phyloP scores from a whole-genome alignment of 179 eudicot genomes.

The Nepenthes alata region DNA sequence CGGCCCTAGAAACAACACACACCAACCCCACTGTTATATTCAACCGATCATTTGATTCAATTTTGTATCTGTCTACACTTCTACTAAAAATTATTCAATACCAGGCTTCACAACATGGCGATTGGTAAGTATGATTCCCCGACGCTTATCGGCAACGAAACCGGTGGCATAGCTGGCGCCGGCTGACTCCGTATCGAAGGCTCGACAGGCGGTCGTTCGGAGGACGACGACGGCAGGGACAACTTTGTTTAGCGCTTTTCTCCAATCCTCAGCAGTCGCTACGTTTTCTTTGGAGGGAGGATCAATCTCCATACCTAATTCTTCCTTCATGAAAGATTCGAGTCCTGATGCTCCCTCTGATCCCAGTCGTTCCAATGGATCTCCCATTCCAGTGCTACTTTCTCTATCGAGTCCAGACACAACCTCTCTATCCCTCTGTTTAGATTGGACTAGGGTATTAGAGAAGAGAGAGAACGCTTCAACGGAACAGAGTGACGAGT shows the following conservation, averaged over 20 bases:
- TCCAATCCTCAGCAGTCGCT: slow-evolving; percentile 82
- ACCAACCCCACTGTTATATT: not conserved
- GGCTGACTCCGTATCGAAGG: slow-evolving; percentile 84
- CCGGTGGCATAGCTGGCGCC: slow-evolving; percentile 90
- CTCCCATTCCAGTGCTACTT: slow-evolving; percentile 15
- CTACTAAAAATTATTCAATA: slow-evolving; percentile 4
- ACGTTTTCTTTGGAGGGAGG: slow-evolving; percentile 44
- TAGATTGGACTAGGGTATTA: no score
- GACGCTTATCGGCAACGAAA: slow-evolving; percentile 73
- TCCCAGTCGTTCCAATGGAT: slow-evolving; percentile 42
- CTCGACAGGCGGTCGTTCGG: slow-evolving; percentile 77
- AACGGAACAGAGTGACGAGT: no score
- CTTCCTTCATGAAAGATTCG: slow-evolving; percentile 46
- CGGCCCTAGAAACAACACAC: slow-evolving; percentile 42
- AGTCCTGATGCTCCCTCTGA: slow-evolving; percentile 31
- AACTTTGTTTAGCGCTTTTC: slow-evolving; percentile 65
- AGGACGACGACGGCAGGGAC: slow-evolving; percentile 94
- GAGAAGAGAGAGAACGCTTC: no score
- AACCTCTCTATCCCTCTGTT: no score
- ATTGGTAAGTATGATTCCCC: slow-evolving; percentile 88
- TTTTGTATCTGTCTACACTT: not conserved
- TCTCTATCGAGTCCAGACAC: no score
- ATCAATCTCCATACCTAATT: slow-evolving; percentile 74
- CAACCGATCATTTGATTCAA: not conserved
- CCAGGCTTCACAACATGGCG: slow-evolving; percentile 98